Base-by-base conservation (phyloP, 305 asterid species). In the Fraxinus sp. region DNA sequence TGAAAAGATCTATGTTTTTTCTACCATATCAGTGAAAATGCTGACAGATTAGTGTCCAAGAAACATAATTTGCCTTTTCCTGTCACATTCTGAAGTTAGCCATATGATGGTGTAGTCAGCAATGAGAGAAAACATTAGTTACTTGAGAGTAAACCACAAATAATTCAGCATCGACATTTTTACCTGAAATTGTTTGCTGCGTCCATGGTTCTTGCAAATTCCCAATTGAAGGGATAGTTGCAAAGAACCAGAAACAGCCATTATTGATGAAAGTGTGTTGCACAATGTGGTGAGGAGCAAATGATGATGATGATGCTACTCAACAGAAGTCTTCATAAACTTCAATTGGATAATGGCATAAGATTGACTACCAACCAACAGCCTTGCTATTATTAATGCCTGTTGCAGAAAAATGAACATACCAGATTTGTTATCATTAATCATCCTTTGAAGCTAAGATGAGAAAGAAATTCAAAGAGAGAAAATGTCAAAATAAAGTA, bases 161-260 rank as follows among this genome's bases (percentile, higher is more conserved):
- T 39, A 30, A 32, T 49, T 14, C 7, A 32, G 79, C 22, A 71
- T 52, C 16, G 5, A 22, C 44, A 22, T 4, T 37, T 26, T 18
- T 79, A 91, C 97, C 91, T 72, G 89, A 77, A 81, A 83, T 36
- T 84, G 85, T 64, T 83, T 86, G 83, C 78, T 80, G 91, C 78
- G 68, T 7, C 64, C 81, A 5, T 85, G 90, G 88, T 80, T 90
- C 84, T 86, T 87, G 89, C 90, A 80, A 85, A 86, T 83, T 85
- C 97, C 97, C 73, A 88, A 82, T 80, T 90, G 89, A n/a, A 84
- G 90, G 86, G 93, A 89, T 24, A 87, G 88, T 82, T 92, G 94
- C 92, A 86, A 83, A 87, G 97, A 91, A 87, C 91, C 94, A 76
- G 86, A 81, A 55, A 86, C 74, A 74, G 92, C 94, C 98, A 94